phyloP scores from a whole-genome alignment of 108 stramenopile species.

The Nitzschia palea region DNA sequence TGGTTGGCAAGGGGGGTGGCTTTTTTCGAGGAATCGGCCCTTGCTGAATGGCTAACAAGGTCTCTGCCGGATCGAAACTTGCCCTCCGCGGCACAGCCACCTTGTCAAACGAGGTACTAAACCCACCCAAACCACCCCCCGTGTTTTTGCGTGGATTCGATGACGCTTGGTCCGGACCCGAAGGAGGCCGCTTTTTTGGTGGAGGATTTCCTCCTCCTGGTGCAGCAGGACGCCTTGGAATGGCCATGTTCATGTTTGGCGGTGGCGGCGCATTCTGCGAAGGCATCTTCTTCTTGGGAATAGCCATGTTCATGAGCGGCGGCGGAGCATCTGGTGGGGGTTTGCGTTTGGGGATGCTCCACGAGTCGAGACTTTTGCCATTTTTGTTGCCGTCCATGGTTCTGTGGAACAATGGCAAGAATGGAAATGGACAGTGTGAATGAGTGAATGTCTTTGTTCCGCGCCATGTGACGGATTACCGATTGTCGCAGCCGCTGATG shows the following conservation, averaged over 20 bases:
- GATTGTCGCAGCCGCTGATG: too few species aligned
- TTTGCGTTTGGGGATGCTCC: constrained; percentile 24
- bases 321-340: neutral
- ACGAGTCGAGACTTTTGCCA: constrained; percentile 8
- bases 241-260: neutral
- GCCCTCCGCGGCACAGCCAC: neutral
- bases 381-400: constrained; percentile 2
- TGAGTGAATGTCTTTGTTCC: too few species aligned
- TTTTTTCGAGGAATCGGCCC: constrained; percentile 4
- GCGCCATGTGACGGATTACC: too few species aligned
- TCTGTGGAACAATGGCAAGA: too few species aligned
- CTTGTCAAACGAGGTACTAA: constrained; percentile 7
- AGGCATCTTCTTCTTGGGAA: constrained; percentile 15
- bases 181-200: neutral
- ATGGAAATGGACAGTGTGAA: too few species aligned
- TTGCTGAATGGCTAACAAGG: neutral
- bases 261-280: neutral
- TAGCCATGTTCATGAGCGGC: constrained; percentile 11
- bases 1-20: neutral
- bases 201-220: neutral
- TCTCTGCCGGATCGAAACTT: neutral
- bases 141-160: constrained; percentile 17
- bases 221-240: neutral
- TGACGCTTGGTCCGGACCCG: neutral
- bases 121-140: neutral